Conservation (phyloP, 495 filamentous ascomycete genomes). For the Penicillium longicatenatum region DNA sequence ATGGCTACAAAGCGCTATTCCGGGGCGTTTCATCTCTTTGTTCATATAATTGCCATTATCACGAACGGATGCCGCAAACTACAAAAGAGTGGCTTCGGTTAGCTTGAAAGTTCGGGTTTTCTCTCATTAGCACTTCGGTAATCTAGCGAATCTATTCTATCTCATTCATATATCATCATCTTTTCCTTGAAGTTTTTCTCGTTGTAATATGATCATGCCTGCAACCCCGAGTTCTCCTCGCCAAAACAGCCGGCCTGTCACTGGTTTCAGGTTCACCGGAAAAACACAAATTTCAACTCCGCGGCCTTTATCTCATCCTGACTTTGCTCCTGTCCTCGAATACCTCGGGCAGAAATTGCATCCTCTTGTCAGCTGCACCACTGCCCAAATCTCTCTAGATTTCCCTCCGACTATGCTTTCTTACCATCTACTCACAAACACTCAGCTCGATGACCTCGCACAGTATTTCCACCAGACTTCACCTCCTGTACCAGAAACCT, state of each 20-base stretch:
- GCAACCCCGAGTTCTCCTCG: slow-evolving; percentile 5
- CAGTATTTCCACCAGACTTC: slow-evolving; percentile 72
- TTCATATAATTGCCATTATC: slow-evolving; percentile 10
- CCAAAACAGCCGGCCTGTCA: not conserved
- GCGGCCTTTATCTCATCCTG: slow-evolving; percentile 10
- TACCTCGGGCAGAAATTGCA: slow-evolving; percentile 37
- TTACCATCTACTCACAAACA: slow-evolving; percentile 74
- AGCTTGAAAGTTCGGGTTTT: not conserved
- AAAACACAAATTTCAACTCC: not conserved
- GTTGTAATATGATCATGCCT: not conserved
- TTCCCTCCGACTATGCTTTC: slow-evolving; percentile 68
- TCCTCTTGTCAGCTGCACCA: slow-evolving; percentile 49
- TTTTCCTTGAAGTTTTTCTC: not conserved
- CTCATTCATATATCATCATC: not conserved
- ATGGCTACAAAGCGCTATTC: slow-evolving; percentile 13
- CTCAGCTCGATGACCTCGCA: slow-evolving; percentile 71
- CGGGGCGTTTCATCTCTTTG: slow-evolving; percentile 19
- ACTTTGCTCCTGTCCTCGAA: slow-evolving; percentile 29
- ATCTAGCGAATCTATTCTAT: slow-evolving; percentile 1
- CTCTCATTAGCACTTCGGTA: not conserved
- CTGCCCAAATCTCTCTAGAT: slow-evolving; percentile 59
- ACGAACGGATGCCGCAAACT: not conserved
- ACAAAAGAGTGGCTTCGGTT: slow-evolving; percentile 4
- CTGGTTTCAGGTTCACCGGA: not conserved
- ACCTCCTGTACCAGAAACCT: slow-evolving; percentile 53